These are phyloP conservation scores for Dictyostelium brefeldianum DNA, from an alignment of 78 protist genomes.

Conservation along the genomic window DNA sequence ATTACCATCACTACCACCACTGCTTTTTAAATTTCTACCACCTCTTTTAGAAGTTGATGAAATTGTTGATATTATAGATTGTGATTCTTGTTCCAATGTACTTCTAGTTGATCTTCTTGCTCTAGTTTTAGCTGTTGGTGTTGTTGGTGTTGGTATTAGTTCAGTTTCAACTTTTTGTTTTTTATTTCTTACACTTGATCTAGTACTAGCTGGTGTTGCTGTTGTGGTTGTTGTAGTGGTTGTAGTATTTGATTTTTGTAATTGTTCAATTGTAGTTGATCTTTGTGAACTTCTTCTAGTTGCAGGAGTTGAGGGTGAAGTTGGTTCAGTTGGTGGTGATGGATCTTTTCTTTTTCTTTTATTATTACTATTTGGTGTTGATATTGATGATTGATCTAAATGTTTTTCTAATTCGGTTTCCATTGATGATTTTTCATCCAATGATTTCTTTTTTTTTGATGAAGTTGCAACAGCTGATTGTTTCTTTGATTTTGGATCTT, in stretches of 20 bases:
- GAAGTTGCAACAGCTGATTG: background rate
- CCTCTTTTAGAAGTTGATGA: background rate
- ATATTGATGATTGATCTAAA: background rate
- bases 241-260: constrained; percentile 6
- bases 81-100: background rate
- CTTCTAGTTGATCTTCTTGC: constrained; percentile 8
- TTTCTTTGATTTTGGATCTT: constrained; percentile 59
- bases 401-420: constrained; percentile 13
- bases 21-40: background rate
- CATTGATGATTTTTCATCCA: constrained; percentile 1
- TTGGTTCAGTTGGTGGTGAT: constrained; percentile 30
- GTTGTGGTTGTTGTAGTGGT: constrained; percentile 22
- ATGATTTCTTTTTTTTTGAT: background rate
- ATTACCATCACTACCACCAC: background rate
- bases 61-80: background rate
- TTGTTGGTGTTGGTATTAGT: background rate
- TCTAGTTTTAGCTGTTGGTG: background rate
- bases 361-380: background rate
- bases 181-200: background rate
- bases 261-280: constrained; percentile 21
- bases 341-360: constrained; percentile 34
- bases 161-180: constrained; percentile 7
- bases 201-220: background rate
- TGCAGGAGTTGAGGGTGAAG: constrained; percentile 3
- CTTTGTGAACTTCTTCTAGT: constrained; percentile 15